Evolutionary conservation across 2,329 filamentous ascomycete species (phyloP), one percentile per base, ranked within the genome.

Genomic region (Arthrobotrys entomopaga): DNA sequence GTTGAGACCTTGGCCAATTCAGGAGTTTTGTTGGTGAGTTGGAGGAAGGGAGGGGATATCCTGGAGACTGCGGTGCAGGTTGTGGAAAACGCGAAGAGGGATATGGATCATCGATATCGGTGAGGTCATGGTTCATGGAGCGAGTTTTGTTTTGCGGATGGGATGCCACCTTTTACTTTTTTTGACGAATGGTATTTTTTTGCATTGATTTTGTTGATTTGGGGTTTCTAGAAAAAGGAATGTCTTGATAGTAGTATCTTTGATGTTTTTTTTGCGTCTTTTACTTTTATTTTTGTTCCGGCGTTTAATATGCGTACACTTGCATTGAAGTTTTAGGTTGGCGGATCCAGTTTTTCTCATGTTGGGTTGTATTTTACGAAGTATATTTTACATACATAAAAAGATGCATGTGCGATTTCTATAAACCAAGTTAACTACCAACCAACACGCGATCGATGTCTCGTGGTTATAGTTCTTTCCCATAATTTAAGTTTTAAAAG

Each of bases 11-110:
- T 94, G 8, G 86, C 87, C n/a, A 82, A 84, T 3, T 83, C 88
- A 43, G 89, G 89, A 2, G 89, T 95, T 0, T 82, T 85, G 76
- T 80, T 95, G 40, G 87, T 90, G 76, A 91, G 86, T 19, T 95
- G 91, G 91, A 85, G 90, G 48, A 86, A 85, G 10, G 91, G 91
- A 0, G 83, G 85, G 26, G 91, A 95, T 82, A 89, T 91, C 6
- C 84, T 83, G 84, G 0, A 89, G 91, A 80, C 61, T n/a, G 88
- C 90, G 1, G 84, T 88, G 61, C 86, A 84, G 13, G 85, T 93
- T 69, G 87, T 92, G 2, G 85, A 85, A 80, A 83, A 85, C 73
- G 85, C 85, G 29, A 78, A 87, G 78, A 81, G 79, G 66, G 82
- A 84, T 40, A 82, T 86, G 80, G 81, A 79, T 20, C 65, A 70